Evolutionary conservation across 129 eudicot genomes (phyloP), one percentile per base, ranked within the genome.

Genomic region (Flaveria trinervia): DNA sequence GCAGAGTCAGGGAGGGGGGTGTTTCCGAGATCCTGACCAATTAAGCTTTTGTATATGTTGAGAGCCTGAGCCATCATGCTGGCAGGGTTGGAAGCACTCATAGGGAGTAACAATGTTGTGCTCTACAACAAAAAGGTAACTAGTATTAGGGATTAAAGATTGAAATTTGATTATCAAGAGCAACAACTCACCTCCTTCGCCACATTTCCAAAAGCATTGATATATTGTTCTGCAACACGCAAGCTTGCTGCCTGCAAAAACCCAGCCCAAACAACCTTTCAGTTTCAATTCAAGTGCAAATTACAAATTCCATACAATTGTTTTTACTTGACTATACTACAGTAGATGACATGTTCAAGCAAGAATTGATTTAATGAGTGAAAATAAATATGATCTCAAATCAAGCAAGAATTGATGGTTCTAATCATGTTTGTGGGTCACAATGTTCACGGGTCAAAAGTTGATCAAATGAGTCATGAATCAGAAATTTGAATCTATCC

Each of bases 201-300:
- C 73, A 95, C 72, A 33, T 78, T 87, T 77, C 90, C 81, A 64
- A 92, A 95, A 43, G 99, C 99, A 6, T 88, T 82, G 33, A 95
- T 84, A 84, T 95, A 95, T 74, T 92, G 92, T 76, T 95, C 92
- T 2, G 99, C 99, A 69, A 95, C 56, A 76, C 91, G 90, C 83
- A 91, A 77, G 82, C 94, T 89, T 62, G 99, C 99, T 23, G 99
- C 99, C 99, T 95, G 88, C 82, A 86, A 80, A 86, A 80, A 54
- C 69, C 33, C 33, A 74, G 60, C 23, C 45, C 44, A 54, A 55
- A 54, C 25, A 48, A 61, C 44, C 64, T 50, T 70, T n/a, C 48
- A 52, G 43, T 25, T 28, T 82, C 49, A 55, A 62, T 69, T 18
- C 41, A 36, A 36, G 41, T 36, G 41, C 41, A 36, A 36, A 36